Conservation (phyloP, 1,284 basidiomycete genomes). For the Pseudozyma thailandica region DNA sequence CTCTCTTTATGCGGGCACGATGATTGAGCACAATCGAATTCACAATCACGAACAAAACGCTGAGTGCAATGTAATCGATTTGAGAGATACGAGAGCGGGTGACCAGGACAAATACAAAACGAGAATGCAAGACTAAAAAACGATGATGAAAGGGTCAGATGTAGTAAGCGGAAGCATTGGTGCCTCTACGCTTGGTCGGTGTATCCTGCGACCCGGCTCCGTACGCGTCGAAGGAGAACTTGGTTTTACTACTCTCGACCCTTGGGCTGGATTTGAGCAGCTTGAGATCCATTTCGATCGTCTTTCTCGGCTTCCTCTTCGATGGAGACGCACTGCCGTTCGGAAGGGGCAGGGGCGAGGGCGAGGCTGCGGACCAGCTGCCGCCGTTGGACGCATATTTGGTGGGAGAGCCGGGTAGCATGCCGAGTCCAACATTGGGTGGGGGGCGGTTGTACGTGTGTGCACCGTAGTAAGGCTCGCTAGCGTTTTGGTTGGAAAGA, state of each 20-base stretch:
- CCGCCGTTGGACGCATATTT: slow-evolving; percentile 31
- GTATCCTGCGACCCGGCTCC: slow-evolving; percentile 10
- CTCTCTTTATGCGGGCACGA: too few species aligned
- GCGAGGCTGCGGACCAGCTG: slow-evolving; percentile 17
- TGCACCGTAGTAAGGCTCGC: slow-evolving; percentile 54
- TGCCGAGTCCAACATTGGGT: slow-evolving; percentile 14
- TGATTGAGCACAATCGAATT: too few species aligned
- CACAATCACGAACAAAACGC: too few species aligned
- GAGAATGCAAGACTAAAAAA: too few species aligned
- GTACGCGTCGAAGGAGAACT: slow-evolving; percentile 11
- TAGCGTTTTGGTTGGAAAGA: background rate
- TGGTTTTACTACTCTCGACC: slow-evolving; percentile 30
- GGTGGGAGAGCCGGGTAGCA: slow-evolving; percentile 5
- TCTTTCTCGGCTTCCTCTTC: slow-evolving; percentile 43
- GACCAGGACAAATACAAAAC: background rate
- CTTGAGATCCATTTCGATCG: slow-evolving; percentile 58
- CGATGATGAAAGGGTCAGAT: slow-evolving; percentile 12
- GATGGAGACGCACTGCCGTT: slow-evolving; percentile 6
- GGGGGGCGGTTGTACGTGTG: slow-evolving; percentile 57
- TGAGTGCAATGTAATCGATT: too few species aligned
- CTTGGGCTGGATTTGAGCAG: slow-evolving; percentile 41
- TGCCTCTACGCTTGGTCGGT: slow-evolving; percentile 28
- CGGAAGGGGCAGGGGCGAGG: slow-evolving; percentile 45
- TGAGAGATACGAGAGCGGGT: too few species aligned
- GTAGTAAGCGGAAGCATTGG: slow-evolving; percentile 49